phyloP scores from a whole-genome alignment of 2,329 filamentous ascomycete species.

The Dactylonectria estremocensis region DNA sequence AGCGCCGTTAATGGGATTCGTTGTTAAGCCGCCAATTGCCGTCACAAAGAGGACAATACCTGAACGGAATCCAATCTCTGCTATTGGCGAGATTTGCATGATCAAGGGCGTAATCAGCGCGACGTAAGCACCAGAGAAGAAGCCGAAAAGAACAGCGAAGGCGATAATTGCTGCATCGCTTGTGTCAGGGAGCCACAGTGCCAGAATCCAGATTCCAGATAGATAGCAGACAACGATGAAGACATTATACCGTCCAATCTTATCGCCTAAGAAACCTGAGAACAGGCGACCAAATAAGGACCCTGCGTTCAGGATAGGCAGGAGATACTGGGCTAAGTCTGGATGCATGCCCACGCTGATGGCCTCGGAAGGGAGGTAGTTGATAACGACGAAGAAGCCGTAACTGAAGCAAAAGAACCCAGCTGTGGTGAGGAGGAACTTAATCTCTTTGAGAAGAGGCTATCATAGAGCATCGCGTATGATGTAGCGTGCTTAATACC shows the following conservation, averaged over 20 bases:
- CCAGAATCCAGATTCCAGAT: slow-evolving; percentile 56
- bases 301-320: slow-evolving; percentile 57
- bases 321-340: slow-evolving; percentile 52
- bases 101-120: slow-evolving; percentile 57
- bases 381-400: slow-evolving; percentile 56
- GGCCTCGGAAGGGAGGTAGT: slow-evolving; percentile 54
- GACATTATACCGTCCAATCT: slow-evolving; percentile 57
- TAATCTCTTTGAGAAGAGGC: slow-evolving; percentile 50
- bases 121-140: slow-evolving; percentile 59
- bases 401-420: slow-evolving; percentile 55
- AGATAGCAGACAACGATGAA: slow-evolving; percentile 63
- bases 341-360: slow-evolving; percentile 48
- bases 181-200: slow-evolving; percentile 59
- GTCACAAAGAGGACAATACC: slow-evolving; percentile 65
- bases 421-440: slow-evolving; percentile 48
- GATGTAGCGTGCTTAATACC: too few relatives aligned
- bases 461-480: too few relatives aligned
- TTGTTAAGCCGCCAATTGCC: slow-evolving; percentile 70
- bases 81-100: slow-evolving; percentile 55
- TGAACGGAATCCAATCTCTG: slow-evolving; percentile 50
- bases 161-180: slow-evolving; percentile 49
- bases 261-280: slow-evolving; percentile 54
- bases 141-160: slow-evolving; percentile 60
- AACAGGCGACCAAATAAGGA: slow-evolving; percentile 55
- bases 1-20: slow-evolving; percentile 70